Evolutionary conservation across 768 basidiomycete genomes (phyloP).

Genomic region (Tricholoma saponaceum): DNA sequence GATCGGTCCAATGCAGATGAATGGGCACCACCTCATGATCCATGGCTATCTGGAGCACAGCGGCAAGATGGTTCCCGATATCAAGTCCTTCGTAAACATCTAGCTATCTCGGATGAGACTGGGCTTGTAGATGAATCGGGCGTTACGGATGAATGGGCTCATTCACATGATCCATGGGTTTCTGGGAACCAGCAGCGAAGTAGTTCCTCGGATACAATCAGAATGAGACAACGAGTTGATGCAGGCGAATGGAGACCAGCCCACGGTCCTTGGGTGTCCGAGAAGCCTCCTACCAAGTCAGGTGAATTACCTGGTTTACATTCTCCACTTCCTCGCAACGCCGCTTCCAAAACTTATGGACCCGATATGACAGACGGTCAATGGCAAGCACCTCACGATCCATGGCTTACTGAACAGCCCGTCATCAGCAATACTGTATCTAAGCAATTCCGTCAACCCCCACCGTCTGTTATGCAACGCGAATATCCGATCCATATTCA

Average conservation of each 20-base stretch:
- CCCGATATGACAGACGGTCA: background rate
- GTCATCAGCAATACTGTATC: background rate
- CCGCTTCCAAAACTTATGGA: background rate
- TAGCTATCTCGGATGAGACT: background rate
- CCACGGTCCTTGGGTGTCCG: background rate
- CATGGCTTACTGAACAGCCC: background rate
- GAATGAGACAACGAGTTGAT: background rate
- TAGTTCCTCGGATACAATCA: background rate
- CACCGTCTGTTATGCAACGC: background rate
- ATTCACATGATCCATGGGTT: background rate
- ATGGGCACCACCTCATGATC: background rate
- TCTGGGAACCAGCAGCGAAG: background rate
- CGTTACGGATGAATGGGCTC: background rate
- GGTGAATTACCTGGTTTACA: background rate
- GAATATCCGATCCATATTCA: background rate
- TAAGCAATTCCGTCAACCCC: background rate
- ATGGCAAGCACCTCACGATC: background rate
- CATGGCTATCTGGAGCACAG: background rate
- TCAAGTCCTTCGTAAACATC: background rate
- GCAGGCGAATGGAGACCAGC: background rate
- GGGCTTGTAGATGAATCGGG: background rate
- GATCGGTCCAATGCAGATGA: background rate
- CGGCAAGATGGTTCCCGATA: background rate
- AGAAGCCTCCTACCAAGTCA: background rate
- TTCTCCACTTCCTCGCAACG: background rate